phyloP scores from a whole-genome alignment of 1,284 basidiomycete species.

The Boletus semigastroideus region DNA sequence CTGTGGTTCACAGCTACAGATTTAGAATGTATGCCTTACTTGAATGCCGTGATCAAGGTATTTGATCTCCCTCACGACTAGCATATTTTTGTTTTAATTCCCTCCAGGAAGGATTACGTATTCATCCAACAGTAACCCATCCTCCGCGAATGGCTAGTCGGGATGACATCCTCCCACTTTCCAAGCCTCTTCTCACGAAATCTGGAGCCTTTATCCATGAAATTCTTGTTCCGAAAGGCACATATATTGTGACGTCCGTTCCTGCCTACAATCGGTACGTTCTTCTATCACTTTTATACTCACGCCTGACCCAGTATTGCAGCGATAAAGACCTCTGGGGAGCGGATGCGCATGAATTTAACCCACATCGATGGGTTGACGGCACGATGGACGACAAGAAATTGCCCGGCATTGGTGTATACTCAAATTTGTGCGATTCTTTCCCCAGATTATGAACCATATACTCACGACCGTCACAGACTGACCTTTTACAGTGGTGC shows the following conservation, averaged over 20 bases:
- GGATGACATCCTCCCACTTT: slow-evolving; percentile 49
- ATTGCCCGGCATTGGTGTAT: slow-evolving; percentile 42
- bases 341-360: slow-evolving; percentile 46
- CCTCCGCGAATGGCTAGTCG: slow-evolving; percentile 35
- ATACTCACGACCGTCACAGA: slow-evolving; percentile 20
- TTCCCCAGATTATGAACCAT: neutral
- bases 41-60: slow-evolving; percentile 55
- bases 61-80: fast-evolving
- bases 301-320: neutral
- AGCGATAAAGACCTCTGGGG: slow-evolving; percentile 49
- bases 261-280: slow-evolving; percentile 39
- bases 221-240: slow-evolving; percentile 38
- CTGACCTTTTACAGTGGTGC: slow-evolving; percentile 45
- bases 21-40: slow-evolving; percentile 50
- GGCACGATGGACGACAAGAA: slow-evolving; percentile 34
- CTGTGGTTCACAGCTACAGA: slow-evolving; percentile 43
- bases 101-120: slow-evolving; percentile 38
- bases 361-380: slow-evolving; percentile 51
- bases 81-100: neutral
- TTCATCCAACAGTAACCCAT: slow-evolving; percentile 34
- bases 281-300: neutral
- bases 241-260: slow-evolving; percentile 33
- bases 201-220: slow-evolving; percentile 37
- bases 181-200: slow-evolving; percentile 37
- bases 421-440: slow-evolving; percentile 46